phyloP scores from a whole-genome alignment of 805 yeast species.

The Wickerhamomyces alni region DNA sequence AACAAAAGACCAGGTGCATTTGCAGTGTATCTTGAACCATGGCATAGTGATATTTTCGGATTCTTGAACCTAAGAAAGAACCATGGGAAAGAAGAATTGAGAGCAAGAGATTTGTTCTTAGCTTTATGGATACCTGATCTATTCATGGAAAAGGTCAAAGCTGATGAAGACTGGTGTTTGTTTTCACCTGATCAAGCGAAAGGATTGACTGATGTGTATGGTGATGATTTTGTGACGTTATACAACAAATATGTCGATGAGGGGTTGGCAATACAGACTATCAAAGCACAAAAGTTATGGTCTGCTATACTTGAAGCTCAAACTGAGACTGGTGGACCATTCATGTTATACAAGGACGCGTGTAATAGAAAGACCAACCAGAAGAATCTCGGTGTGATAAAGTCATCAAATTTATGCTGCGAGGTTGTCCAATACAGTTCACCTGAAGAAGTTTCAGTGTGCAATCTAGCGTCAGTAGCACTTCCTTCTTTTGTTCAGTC shows the following conservation, averaged over 20 bases:
- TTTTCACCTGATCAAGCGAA: slow-evolving; percentile 89
- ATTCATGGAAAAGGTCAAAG: slow-evolving; percentile 87
- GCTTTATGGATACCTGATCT: slow-evolving; percentile 95
- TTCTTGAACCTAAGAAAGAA: slow-evolving; percentile 83
- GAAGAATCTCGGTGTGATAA: slow-evolving; percentile 85
- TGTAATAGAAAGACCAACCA: slow-evolving; percentile 87
- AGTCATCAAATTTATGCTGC: slow-evolving; percentile 90
- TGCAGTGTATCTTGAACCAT: slow-evolving; percentile 90
- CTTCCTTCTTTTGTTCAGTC: slow-evolving; percentile 67
- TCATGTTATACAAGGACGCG: slow-evolving; percentile 89
- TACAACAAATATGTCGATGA: slow-evolving; percentile 70
- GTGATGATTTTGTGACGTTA: slow-evolving; percentile 71
- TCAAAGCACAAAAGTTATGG: slow-evolving; percentile 91
- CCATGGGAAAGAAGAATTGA: slow-evolving; percentile 89
- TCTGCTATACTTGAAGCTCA: slow-evolving; percentile 83
- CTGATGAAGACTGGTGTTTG: slow-evolving; percentile 75
- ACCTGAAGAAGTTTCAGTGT: slow-evolving; percentile 91
- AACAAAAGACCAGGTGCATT: slow-evolving; percentile 98
- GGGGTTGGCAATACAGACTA: slow-evolving; percentile 55
- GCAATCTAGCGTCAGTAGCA: slow-evolving; percentile 89
- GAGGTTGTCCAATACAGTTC: slow-evolving; percentile 91
- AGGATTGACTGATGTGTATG: slow-evolving; percentile 76
- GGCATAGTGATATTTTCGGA: slow-evolving; percentile 92
- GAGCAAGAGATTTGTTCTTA: slow-evolving; percentile 90
- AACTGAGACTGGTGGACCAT: slow-evolving; percentile 95